Evolutionary conservation across 805 yeast genomes (phyloP).

Genomic region (Grigorovia jiainica): DNA sequence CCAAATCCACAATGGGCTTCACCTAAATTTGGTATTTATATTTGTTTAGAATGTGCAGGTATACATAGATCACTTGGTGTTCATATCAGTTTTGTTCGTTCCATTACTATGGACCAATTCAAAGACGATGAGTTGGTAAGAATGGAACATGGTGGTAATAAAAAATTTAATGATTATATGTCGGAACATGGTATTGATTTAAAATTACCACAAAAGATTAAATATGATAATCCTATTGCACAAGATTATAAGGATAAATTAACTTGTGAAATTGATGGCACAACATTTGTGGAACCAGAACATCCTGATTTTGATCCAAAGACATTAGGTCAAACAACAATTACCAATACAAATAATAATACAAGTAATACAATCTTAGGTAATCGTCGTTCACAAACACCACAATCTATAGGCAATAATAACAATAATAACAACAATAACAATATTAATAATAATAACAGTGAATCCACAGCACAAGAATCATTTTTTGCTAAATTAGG

Average conservation of each 20-base stretch:
- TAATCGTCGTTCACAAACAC: slow-evolving; percentile 37
- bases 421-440: slow-evolving; percentile 6
- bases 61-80: slow-evolving; percentile 93
- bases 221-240: slow-evolving; percentile 88
- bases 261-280: slow-evolving; percentile 65
- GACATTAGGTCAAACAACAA: slow-evolving; percentile 5
- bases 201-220: slow-evolving; percentile 52
- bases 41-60: slow-evolving; percentile 97
- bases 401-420: slow-evolving; percentile 6
- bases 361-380: slow-evolving; percentile 24
- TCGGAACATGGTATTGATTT: slow-evolving; percentile 60
- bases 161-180: slow-evolving; percentile 59
- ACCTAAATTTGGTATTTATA: slow-evolving; percentile 94
- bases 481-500: slow-evolving; percentile 77
- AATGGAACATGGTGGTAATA: slow-evolving; percentile 94
- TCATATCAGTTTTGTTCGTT: slow-evolving; percentile 90
- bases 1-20: slow-evolving; percentile 99
- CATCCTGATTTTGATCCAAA: slow-evolving; percentile 36
- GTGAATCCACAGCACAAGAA: slow-evolving; percentile 57
- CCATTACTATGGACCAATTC: slow-evolving; percentile 98
- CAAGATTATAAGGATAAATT: slow-evolving; percentile 83
- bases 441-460: slow-evolving; percentile 26
- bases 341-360: slow-evolving; percentile 2
- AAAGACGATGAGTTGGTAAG: slow-evolving; percentile 81
- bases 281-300: slow-evolving; percentile 56